A percentile compares a stretch with the other conserved stretches of the same genome.
These are phyloP conservation scores for Reutealis trisperma DNA, from an alignment of 345 rosid species.

Conservation along the genomic window DNA sequence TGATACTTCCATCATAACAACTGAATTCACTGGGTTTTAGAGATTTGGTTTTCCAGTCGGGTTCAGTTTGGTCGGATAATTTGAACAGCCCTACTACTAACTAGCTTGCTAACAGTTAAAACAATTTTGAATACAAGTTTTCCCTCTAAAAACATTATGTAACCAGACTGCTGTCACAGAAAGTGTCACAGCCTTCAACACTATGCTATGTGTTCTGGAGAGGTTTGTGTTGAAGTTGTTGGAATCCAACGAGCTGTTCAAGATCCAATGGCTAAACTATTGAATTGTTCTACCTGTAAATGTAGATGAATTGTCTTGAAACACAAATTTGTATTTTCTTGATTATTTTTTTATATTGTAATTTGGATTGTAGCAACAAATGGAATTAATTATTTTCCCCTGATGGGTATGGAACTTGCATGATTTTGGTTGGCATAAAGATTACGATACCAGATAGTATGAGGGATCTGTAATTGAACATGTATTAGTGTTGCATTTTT, in stretches of 20 bases:
- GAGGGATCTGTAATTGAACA: neutral
- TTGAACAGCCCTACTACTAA: too few relatives aligned
- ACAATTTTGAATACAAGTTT: too few relatives aligned
- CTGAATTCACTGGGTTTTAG: too few relatives aligned
- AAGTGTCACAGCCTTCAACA: too few relatives aligned
- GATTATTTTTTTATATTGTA: neutral
- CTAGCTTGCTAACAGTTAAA: too few relatives aligned
- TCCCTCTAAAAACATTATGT: too few relatives aligned
- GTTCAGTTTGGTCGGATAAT: too few relatives aligned
- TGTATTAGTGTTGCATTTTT: too few relatives aligned
- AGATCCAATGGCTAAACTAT: neutral
- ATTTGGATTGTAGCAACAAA: neutral
- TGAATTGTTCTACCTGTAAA: neutral
- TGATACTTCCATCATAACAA: too few relatives aligned
- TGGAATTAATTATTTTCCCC: neutral
- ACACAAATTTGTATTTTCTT: neutral
- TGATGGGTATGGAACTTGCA: neutral
- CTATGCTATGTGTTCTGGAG: neutral
- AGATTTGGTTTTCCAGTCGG: too few relatives aligned
- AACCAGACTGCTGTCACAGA: too few relatives aligned
- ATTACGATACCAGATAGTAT: neutral
- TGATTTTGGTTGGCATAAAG: neutral
- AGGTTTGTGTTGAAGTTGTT: neutral
- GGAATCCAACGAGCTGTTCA: neutral
- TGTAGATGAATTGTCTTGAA: neutral